These are phyloP conservation scores for Monotropa hypopitys DNA, from an alignment of 179 eudicot genomes.

Conservation along the genomic window DNA sequence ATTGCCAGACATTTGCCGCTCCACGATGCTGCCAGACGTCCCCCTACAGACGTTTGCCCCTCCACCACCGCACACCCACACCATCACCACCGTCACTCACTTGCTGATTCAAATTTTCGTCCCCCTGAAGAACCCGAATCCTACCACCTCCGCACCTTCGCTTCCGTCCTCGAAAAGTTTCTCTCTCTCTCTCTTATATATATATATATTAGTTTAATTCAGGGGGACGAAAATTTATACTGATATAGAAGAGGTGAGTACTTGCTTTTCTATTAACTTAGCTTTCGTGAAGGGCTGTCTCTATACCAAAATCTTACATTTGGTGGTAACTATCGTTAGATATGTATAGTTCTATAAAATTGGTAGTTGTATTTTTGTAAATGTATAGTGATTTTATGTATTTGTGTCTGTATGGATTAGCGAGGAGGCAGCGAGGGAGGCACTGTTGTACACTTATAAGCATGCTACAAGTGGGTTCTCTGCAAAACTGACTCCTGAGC, in stretches of 20 bases:
- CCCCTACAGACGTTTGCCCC: too few relatives aligned
- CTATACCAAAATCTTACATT: background rate
- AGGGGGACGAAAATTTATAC: too few relatives aligned
- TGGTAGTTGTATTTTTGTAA: background rate
- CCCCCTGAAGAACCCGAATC: conserved; percentile 43
- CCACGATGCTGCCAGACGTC: too few relatives aligned
- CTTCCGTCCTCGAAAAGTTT: conserved; percentile 75
- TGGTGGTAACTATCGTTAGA: background rate
- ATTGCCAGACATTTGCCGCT: too few relatives aligned
- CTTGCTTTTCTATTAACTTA: background rate
- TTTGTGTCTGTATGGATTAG: conserved; percentile 20
- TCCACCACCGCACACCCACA: too few relatives aligned
- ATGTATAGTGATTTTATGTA: background rate
- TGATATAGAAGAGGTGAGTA: background rate
- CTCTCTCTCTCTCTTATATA: background rate
- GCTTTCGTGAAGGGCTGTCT: background rate
- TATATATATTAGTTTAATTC: too few relatives aligned
- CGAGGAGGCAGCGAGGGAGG: conserved; percentile 74
- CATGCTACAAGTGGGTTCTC: conserved; percentile 84
- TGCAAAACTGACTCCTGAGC: conserved; percentile 84
- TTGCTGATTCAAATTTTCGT: too few relatives aligned
- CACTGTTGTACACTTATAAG: conserved; percentile 71
- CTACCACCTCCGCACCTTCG: conserved; percentile 48
- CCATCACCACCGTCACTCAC: too few relatives aligned
- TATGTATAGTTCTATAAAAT: background rate